Conservation (phyloP, 129 eudicot genomes). For the Rutidosis leptorrhynchoides region DNA sequence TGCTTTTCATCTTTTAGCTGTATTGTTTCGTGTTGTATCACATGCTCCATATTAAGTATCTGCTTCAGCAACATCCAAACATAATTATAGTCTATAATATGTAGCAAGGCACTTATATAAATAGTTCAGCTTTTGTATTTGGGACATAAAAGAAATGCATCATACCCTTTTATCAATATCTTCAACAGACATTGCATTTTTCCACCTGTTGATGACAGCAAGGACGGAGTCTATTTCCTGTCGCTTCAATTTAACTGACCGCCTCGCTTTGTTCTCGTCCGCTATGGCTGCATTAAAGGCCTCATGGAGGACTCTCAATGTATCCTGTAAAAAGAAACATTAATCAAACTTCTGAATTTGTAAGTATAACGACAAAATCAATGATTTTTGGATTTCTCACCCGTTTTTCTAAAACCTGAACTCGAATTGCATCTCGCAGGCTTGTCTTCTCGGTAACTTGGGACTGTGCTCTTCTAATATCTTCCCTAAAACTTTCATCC, state of each 20-base stretch:
- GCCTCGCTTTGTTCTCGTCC: conserved; percentile 47
- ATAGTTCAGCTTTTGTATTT: conserved; percentile 3
- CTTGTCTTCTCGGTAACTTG: conserved; percentile 68
- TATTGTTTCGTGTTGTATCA: conserved; percentile 66
- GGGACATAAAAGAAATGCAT: conserved; percentile 9
- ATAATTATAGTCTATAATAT: conserved; percentile 14
- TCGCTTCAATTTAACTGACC: conserved; percentile 46
- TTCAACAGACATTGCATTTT: conserved; percentile 48
- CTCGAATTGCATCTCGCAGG: conserved; percentile 56
- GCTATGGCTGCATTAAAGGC: conserved; percentile 45
- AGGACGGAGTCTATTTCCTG: conserved; percentile 57
- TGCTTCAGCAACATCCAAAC: conserved; percentile 26
- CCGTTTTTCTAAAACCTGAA: conserved; percentile 39
- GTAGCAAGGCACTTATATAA: conserved; percentile 3
- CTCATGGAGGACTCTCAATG: conserved; percentile 28
- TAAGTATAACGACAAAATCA: neutral
- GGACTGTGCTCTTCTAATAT: conserved; percentile 53
- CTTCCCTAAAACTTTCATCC: conserved; percentile 53
- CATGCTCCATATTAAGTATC: conserved; percentile 56
- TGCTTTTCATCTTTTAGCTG: conserved; percentile 60
- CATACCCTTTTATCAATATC: conserved; percentile 61
- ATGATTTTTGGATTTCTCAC: conserved; percentile 34
- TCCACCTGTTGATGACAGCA: conserved; percentile 45
- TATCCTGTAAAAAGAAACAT: conserved; percentile 40
- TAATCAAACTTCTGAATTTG: conserved; percentile 8